These are phyloP conservation scores for Magnolia changhungtana DNA, from an alignment of 164 flowering plant genomes.

Conservation along the genomic window DNA sequence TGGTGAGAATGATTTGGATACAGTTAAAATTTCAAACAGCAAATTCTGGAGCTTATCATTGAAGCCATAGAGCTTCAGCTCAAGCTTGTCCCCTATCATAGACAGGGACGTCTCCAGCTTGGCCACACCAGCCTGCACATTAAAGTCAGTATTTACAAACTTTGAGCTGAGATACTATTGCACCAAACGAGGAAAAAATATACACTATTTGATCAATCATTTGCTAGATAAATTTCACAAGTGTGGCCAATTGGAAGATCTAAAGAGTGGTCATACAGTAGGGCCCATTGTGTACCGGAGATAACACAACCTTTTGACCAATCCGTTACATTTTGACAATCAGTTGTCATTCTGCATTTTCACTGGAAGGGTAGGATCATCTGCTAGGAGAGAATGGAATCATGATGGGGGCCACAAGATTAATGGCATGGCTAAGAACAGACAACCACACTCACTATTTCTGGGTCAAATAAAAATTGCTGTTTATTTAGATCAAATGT, in stretches of 20 bases:
- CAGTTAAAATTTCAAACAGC: conserved; percentile 52
- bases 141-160: background rate
- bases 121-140: conserved; percentile 88
- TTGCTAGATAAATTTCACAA: too few relatives aligned
- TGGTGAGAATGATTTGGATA: conserved; percentile 62
- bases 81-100: conserved; percentile 64
- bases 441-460: background rate
- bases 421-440: background rate
- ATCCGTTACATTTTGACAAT: background rate
- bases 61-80: conserved; percentile 87
- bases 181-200: too few relatives aligned
- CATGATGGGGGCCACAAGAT: background rate
- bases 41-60: conserved; percentile 81
- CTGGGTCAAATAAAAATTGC: background rate
- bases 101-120: conserved; percentile 85
- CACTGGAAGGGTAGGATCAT: background rate
- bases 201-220: background rate
- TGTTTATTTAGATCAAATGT: background rate
- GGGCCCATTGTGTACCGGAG: background rate
- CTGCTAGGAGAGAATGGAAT: background rate
- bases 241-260: too few relatives aligned
- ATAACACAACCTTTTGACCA: background rate
- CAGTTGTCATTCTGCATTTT: background rate
- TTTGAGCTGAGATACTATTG: too few relatives aligned
- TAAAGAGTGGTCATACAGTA: background rate